Base-by-base conservation (phyloP, 1,139 yeast species). In the Hanseniaspora uvarum region DNA sequence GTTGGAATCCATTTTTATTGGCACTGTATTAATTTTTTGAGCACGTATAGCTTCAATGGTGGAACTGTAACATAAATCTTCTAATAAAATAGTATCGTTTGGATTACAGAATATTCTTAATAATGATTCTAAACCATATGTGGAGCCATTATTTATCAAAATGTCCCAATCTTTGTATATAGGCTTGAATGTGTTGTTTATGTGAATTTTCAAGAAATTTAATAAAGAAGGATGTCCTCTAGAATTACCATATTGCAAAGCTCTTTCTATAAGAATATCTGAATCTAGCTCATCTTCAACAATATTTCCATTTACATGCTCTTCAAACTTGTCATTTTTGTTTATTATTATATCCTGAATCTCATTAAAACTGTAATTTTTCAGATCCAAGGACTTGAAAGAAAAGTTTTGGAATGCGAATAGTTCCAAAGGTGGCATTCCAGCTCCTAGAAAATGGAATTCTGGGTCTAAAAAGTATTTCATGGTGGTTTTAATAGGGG, bases 121-220 rank as follows among this genome's bases (percentile, higher is more conserved):
- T 40, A 80, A 73, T 14, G 92, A 79, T 62, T 87, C 96, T 94
- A 95, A 85, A 6, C 86, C 76, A 69, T 86, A 87, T 43, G 96
- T 88, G 74, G 86, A 86, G 56, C 96, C 96, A 46, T 81, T 77
- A 43, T 87, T 73, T 56, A 78, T 65, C 55, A 78, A 66, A 49
- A 73, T 61, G 60, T 73, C 77, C 86, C 96, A 88, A 66, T 81
- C 85, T 37, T 72, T 70, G 67, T 82, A 84, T 63, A 74, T 33
- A 16, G 77, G 67, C 46, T 68, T 62, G 64, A 77, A 96, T 58
- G 85, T 73, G 55, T 71, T 59, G 49, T 72, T 67, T 43, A 89
- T 84, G 71, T 86, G 95, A 60, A 81, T 83, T 62, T 71, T 78
- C 61, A 86, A 66, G 67, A 80, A 86, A 0, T 67, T 64, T 49